Evolutionary conservation across 495 filamentous ascomycete species (phyloP).

Genomic region (Aspergillus olivimuriae): DNA sequence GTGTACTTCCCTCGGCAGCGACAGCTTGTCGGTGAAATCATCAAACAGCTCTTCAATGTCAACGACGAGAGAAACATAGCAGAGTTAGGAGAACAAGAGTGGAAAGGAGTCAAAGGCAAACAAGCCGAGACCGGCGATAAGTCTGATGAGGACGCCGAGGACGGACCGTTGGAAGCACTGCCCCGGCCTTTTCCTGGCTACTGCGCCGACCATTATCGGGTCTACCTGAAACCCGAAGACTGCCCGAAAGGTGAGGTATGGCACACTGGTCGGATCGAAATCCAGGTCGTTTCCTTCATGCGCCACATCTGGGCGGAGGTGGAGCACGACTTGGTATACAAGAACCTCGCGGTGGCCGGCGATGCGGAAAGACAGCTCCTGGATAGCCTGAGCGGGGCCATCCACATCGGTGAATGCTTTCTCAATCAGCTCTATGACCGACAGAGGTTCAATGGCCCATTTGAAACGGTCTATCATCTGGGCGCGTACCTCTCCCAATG

Average conservation of each 20-base stretch:
- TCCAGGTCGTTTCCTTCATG: conserved; percentile 19
- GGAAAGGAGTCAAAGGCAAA: too few relatives aligned
- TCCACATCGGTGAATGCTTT: neutral
- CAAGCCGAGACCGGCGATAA: too few relatives aligned
- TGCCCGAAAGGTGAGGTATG: neutral
- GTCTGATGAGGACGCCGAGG: neutral
- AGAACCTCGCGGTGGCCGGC: conserved; percentile 1
- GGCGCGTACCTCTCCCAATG: neutral
- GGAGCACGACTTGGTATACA: conserved; percentile 23
- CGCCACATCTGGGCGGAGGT: conserved; percentile 19
- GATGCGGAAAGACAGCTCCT: neutral
- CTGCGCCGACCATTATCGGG: neutral
- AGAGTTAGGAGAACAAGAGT: too few relatives aligned
- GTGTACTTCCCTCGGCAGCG: conserved; percentile 9
- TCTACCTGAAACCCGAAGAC: neutral
- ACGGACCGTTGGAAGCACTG: neutral
- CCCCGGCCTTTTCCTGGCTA: neutral
- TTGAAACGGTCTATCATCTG: neutral
- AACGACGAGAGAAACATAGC: neutral
- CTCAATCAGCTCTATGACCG: neutral
- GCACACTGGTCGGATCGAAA: conserved; percentile 3
- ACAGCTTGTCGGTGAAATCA: conserved; percentile 7
- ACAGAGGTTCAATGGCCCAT: neutral
- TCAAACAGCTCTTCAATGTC: conserved; percentile 5
- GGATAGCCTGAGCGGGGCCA: neutral